Base-by-base conservation (phyloP, 108 stramenopile species). In the Ochromonas danica region DNA sequence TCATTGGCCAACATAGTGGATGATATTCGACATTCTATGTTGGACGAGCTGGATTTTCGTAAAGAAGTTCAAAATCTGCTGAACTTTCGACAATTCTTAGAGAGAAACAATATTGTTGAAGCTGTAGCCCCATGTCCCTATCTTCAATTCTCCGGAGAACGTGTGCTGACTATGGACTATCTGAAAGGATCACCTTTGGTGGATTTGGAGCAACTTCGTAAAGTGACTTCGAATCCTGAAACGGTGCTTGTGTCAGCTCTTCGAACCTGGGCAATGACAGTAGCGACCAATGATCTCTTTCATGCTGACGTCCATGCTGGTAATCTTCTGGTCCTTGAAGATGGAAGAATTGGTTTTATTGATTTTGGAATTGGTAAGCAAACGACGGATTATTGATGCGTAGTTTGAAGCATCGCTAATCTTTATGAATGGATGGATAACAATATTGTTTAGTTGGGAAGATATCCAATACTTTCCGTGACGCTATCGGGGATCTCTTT, bases 271-370 rank as follows among this genome's bases (percentile, higher is more conserved):
- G 94, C 93, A 2, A 43, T 83, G 28, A 89, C 87, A 62, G 95
- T 97, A 1, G 87, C 92, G 82, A 81, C 79, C 25, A 93, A 94
- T 91, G 93, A 94, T 2, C 94, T 89, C 85, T 97, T 97, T 83
- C 97, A 97, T 81, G 97, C 97, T n/a, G 96, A 97, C 79, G 94
- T 96, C 0, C 97, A 97, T 81, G 91, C 91, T 33, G 97, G 97
- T 3, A 93, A 93, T 45, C 78, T 94, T 22, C 79, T 93, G 39
- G 86, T 86, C 0, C 61, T 90, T 57, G 86, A 93, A 38, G 96
- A 97, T 79, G 95, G 95, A 2, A 87, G 95, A 1, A 92, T 97
- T 0, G 96, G 93, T 39, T 97, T 97, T 65, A 97, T 97, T 77
- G 97, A 97, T 80, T 97, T 97, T 82, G 97, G 97, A 40, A 96